phyloP scores from a whole-genome alignment of 306 rosid genomes.

The Vigna radiata region DNA sequence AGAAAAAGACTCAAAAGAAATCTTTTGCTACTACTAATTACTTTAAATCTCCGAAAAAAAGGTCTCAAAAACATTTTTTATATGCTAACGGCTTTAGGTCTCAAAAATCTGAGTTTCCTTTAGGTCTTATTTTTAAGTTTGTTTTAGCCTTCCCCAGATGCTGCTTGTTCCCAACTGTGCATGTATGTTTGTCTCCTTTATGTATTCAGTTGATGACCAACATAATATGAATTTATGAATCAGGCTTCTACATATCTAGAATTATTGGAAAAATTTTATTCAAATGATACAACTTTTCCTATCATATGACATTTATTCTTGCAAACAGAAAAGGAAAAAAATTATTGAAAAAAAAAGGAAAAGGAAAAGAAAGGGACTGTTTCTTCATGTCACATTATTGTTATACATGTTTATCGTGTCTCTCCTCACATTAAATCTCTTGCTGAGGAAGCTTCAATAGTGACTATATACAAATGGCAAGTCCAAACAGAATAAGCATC shows the following conservation, averaged over 20 bases:
- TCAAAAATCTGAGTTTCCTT: too few species aligned
- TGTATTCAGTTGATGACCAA: conserved; percentile 1
- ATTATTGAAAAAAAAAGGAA: neutral
- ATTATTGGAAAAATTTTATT: neutral
- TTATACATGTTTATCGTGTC: neutral
- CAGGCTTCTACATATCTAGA: neutral
- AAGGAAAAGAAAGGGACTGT: neutral
- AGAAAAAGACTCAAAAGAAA: too few species aligned
- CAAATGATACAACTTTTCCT: neutral
- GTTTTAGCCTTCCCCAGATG: too few species aligned
- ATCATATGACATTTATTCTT: neutral
- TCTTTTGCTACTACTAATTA: too few species aligned
- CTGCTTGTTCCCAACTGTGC: neutral
- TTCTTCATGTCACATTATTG: neutral
- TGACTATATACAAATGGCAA: neutral
- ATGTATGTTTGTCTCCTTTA: neutral
- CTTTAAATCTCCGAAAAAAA: too few species aligned
- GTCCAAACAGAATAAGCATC: neutral
- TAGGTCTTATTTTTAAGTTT: too few species aligned
- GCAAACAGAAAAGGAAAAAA: neutral
- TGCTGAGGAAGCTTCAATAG: neutral
- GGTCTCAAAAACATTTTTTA: too few species aligned
- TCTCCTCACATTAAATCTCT: neutral
- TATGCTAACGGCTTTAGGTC: too few species aligned
- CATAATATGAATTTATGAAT: neutral